A percentile compares a stretch with the other conserved stretches of the same genome.
Conservation (phyloP, 768 basidiomycete species). For the Kwoniella shandongensis region DNA sequence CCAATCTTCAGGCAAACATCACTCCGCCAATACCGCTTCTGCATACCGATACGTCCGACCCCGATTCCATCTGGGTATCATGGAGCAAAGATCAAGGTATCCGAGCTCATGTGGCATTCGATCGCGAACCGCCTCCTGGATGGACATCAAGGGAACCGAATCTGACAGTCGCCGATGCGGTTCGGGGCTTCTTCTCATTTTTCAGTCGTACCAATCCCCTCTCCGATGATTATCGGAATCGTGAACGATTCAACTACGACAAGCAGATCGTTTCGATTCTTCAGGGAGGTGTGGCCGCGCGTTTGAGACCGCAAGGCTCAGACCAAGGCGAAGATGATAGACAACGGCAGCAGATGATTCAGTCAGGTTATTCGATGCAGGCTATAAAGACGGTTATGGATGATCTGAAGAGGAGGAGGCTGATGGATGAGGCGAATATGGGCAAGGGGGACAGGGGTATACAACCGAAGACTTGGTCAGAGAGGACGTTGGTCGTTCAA, state of each 20-base stretch:
- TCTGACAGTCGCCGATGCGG: conserved; percentile 35
- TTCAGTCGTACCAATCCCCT: conserved; percentile 17
- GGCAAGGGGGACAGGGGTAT: conserved; percentile 30
- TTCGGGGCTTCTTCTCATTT: conserved; percentile 47
- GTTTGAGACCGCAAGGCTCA: conserved; percentile 16
- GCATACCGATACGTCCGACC: conserved; percentile 23
- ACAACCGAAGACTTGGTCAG: conserved; percentile 46
- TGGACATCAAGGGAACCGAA: conserved; percentile 28
- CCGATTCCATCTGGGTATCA: conserved; percentile 42
- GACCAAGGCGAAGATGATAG: conserved; percentile 15
- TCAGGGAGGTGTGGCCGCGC: conserved; percentile 30
- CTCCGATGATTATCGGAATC: background rate
- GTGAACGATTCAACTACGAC: conserved; percentile 26
- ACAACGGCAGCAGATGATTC: conserved; percentile 1
- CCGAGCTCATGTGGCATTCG: conserved; percentile 35
- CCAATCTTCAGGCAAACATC: conserved; percentile 47
- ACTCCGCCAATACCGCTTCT: conserved; percentile 14
- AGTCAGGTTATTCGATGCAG: background rate
- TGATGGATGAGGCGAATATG: conserved; percentile 22
- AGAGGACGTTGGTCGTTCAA: conserved; percentile 44
- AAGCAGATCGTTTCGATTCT: conserved; percentile 32
- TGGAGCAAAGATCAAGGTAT: conserved; percentile 44
- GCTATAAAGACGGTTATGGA: conserved; percentile 2
- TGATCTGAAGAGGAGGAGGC: conserved; percentile 5
- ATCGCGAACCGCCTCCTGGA: conserved; percentile 6